Evolutionary conservation across 2,329 filamentous ascomycete genomes (phyloP).

Genomic region (Scytalidium lignicola): DNA sequence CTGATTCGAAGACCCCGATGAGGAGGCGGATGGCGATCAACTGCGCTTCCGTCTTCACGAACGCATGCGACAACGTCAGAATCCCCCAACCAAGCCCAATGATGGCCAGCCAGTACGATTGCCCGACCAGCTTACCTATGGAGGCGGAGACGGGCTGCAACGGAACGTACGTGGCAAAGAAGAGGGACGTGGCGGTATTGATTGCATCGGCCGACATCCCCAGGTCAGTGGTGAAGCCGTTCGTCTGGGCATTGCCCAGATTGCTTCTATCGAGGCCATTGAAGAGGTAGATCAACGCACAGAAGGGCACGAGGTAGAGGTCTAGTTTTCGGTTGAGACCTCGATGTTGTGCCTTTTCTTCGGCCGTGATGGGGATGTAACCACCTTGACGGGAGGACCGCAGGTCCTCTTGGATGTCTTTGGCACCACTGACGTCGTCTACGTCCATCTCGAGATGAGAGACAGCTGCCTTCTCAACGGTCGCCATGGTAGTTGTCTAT

Average conservation of each 20-base stretch:
- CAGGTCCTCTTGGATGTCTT: neutral
- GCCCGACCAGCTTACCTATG: constrained; percentile 11
- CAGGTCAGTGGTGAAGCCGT: constrained; percentile 21
- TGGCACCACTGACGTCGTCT: neutral
- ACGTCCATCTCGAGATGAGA: neutral
- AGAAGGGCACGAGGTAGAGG: constrained; percentile 7
- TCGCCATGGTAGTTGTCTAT: neutral
- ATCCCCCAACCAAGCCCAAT: constrained; percentile 12
- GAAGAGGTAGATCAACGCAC: constrained; percentile 33
- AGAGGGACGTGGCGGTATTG: constrained; percentile 4
- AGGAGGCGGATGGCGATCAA: neutral
- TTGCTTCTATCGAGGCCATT: constrained; percentile 37
- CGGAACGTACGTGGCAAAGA: constrained; percentile 16
- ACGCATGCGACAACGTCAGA: constrained; percentile 15
- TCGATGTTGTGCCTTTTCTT: constrained; percentile 1
- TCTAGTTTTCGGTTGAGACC: constrained; percentile 12
- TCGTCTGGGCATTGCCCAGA: constrained; percentile 26
- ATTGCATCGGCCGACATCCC: constrained; percentile 1
- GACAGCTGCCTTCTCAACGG: neutral
- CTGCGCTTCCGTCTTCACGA: constrained; percentile 3
- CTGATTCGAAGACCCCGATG: neutral
- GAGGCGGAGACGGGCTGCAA: constrained; percentile 9
- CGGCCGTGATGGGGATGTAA: neutral
- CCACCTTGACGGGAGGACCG: neutral
- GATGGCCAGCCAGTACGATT: constrained; percentile 10